These are phyloP conservation scores for Quercus robur DNA, from an alignment of 306 rosid species.

Conservation along the genomic window DNA sequence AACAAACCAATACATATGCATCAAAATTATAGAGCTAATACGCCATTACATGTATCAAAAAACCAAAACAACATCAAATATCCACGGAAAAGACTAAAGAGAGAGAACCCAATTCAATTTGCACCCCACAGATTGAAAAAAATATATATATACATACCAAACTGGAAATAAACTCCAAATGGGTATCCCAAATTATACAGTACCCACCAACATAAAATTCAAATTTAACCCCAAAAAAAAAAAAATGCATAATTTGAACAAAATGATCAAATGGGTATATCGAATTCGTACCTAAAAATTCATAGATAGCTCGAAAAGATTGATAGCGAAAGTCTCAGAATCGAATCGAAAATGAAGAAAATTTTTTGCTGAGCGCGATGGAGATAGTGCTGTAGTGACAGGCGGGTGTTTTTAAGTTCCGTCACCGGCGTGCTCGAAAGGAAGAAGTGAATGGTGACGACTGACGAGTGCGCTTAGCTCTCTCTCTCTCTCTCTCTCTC, in stretches of 20 bases:
- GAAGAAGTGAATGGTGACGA: conserved; percentile 34
- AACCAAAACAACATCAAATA: conserved; percentile 13
- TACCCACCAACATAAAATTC: not conserved
- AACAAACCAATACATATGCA: not conserved
- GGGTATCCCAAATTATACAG: conserved; percentile 4
- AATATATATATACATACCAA: not conserved
- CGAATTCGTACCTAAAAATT: conserved; percentile 37
- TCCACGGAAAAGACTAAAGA: conserved; percentile 1
- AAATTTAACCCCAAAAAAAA: conserved; percentile 8
- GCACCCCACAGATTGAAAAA: not conserved
- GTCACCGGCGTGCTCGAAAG: conserved; percentile 50
- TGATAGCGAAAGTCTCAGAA: conserved; percentile 23
- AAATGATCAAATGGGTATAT: conserved; percentile 13
- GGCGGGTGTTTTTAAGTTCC: conserved; percentile 42
- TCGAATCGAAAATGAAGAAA: conserved; percentile 35
- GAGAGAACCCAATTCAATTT: conserved; percentile 21
- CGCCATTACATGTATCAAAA: conserved; percentile 10
- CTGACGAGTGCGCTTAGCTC: conserved; percentile 38
- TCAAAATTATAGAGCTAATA: not conserved
- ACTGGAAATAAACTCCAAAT: conserved; percentile 6
- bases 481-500: too few relatives aligned
- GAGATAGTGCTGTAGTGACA: conserved; percentile 17
- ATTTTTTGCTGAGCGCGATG: conserved; percentile 11
- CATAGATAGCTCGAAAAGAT: conserved; percentile 16
- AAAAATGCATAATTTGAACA: not conserved